Conservation (phyloP, 202 grass and related monocot species). For the Cymbopogon flexuosus region DNA sequence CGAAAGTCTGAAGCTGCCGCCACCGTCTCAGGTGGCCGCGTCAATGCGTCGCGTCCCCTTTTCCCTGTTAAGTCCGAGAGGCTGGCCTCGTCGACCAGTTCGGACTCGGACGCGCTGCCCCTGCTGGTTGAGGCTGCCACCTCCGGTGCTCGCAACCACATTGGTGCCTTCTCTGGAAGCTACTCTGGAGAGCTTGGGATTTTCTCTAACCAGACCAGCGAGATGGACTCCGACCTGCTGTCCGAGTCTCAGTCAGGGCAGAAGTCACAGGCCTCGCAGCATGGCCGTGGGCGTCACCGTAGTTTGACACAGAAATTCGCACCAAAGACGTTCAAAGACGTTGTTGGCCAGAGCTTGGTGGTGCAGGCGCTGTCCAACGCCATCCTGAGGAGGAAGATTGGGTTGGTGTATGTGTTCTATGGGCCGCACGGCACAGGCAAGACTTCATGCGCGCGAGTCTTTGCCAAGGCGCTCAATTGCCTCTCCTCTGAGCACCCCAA, state of each 20-base stretch:
- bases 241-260: constrained; percentile 45
- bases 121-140: constrained; percentile 48
- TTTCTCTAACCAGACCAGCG: constrained; percentile 67
- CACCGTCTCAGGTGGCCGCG: constrained; percentile 34
- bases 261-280: constrained; percentile 25
- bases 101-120: constrained; percentile 67
- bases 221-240: constrained; percentile 56
- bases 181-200: constrained; percentile 79
- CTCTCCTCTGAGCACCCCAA: constrained; percentile 47
- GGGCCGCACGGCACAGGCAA: constrained; percentile 84
- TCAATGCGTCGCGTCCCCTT: constrained; percentile 34
- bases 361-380: constrained; percentile 84
- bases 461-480: constrained; percentile 87
- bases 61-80: constrained; percentile 50
- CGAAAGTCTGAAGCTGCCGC: constrained; percentile 34
- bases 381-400: constrained; percentile 58
- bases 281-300: constrained; percentile 49
- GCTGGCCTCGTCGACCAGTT: constrained; percentile 59
- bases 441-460: constrained; percentile 71
- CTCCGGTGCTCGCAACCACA: constrained; percentile 20
- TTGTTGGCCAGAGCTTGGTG: constrained; percentile 76
- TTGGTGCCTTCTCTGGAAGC: constrained; percentile 37
- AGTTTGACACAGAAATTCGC: constrained; percentile 86
- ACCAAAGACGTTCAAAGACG: constrained; percentile 70
- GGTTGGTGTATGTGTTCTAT: constrained; percentile 68